A percentile compares a stretch with the other conserved stretches of the same genome.
These are phyloP conservation scores for Bassia scoparia DNA, from an alignment of 148 eudicot genomes.

Conservation along the genomic window DNA sequence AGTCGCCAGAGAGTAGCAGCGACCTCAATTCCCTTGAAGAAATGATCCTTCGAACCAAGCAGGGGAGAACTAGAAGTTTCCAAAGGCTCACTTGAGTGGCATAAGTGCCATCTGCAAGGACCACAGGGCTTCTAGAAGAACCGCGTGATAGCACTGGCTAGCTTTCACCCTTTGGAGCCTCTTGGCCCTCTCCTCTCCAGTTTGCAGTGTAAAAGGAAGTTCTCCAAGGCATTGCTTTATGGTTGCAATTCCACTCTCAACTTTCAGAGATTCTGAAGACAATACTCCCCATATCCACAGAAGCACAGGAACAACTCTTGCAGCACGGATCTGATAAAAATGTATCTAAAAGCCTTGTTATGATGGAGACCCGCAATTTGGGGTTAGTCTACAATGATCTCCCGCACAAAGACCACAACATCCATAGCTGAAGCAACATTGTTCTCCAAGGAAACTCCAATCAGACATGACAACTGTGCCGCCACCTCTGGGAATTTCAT, in stretches of 20 bases:
- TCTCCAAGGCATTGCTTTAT: conserved; percentile 92
- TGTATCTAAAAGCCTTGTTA: too few relatives aligned
- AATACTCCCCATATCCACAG: conserved; percentile 97
- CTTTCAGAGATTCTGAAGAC: conserved; percentile 87
- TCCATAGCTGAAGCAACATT: conserved; percentile 90
- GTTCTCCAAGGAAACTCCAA: conserved; percentile 99
- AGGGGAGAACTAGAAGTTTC: conserved; percentile 80
- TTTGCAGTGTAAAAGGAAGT: conserved; percentile 69
- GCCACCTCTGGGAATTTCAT: conserved; percentile 96
- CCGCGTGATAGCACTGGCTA: conserved; percentile 60
- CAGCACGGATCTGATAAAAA: conserved; percentile 91
- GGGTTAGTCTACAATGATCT: conserved; percentile 89
- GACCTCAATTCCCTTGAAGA: too few relatives aligned
- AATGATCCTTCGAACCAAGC: conserved; percentile 57
- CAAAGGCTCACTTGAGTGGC: conserved; percentile 96
- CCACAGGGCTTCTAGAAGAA: conserved; percentile 81
- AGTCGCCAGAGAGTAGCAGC: conserved; percentile 81
- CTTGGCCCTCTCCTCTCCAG: conserved; percentile 69
- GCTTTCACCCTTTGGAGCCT: conserved; percentile 57
- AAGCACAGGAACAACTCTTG: conserved; percentile 86
- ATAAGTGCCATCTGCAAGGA: conserved; percentile 95
- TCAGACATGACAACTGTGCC: conserved; percentile 94
- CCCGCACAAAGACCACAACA: conserved; percentile 85
- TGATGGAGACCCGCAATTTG: conserved; percentile 76
- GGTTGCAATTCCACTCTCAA: conserved; percentile 78